phyloP scores from a whole-genome alignment of 495 filamentous ascomycete genomes.

The Clohesyomyces aquaticus region DNA sequence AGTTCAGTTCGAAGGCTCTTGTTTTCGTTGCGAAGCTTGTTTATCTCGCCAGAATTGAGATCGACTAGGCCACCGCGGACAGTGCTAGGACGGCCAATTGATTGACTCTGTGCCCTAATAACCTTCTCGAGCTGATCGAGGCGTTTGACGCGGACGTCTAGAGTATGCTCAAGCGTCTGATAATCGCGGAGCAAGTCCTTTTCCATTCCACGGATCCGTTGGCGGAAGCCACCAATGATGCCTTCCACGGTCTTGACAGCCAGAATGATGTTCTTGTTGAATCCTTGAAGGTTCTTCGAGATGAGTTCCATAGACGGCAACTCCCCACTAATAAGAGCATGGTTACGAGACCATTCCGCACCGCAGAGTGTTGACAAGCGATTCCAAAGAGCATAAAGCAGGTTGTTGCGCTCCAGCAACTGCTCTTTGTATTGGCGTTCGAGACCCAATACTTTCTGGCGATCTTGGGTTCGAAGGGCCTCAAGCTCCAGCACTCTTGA shows the following conservation, averaged over 20 bases:
- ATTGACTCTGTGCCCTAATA: constrained; percentile 48
- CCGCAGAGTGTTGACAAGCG: constrained; percentile 84
- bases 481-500: constrained; percentile 84
- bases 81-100: constrained; percentile 35
- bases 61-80: constrained; percentile 43
- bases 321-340: constrained; percentile 85
- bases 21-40: constrained; percentile 77
- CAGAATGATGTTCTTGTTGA: constrained; percentile 82
- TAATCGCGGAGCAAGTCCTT: constrained; percentile 89
- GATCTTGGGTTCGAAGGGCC: constrained; percentile 69
- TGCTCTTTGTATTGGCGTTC: constrained; percentile 84
- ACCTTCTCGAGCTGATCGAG: constrained; percentile 85
- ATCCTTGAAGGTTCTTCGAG: constrained; percentile 72
- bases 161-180: constrained; percentile 77
- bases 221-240: constrained; percentile 78
- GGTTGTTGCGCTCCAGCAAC: constrained; percentile 82
- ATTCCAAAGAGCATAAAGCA: constrained; percentile 86
- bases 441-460: constrained; percentile 69
- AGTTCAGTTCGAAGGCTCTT: constrained; percentile 83
- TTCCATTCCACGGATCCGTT: constrained; percentile 79
- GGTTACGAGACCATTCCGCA: constrained; percentile 86
- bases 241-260: constrained; percentile 88
- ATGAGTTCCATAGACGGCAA: constrained; percentile 81
- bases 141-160: constrained; percentile 77
- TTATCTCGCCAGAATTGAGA: constrained; percentile 58